Percentiles rank a stretch among this genome's conserved stretches.
Evolutionary conservation across 164 flowering plant genomes (phyloP).

Genomic region (Akebia trifoliata): DNA sequence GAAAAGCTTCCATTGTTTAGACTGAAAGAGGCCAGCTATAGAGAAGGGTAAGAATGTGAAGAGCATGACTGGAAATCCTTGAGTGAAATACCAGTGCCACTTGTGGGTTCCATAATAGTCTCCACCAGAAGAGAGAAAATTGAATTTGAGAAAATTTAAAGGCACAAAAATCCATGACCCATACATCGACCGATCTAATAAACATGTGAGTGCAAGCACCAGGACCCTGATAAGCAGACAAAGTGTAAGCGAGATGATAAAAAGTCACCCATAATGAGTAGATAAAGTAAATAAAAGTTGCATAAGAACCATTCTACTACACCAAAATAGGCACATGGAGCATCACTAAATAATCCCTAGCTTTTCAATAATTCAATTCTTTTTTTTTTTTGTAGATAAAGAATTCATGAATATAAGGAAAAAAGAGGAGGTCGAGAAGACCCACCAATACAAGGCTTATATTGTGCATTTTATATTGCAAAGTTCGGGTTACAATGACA

Average conservation of each 20-base stretch:
- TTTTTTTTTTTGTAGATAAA: too few relatives aligned
- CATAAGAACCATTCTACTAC: too few relatives aligned
- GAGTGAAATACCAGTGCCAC: constrained; percentile 95
- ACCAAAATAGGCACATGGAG: too few relatives aligned
- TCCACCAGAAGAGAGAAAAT: constrained; percentile 85
- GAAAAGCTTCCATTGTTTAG: constrained; percentile 67
- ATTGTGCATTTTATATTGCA: too few relatives aligned
- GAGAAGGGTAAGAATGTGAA: constrained; percentile 76
- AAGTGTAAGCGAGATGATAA: constrained; percentile 5
- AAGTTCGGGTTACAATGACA: too few relatives aligned
- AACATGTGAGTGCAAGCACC: constrained; percentile 52
- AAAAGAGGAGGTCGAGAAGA: too few relatives aligned
- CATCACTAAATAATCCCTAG: too few relatives aligned
- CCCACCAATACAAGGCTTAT: too few relatives aligned
- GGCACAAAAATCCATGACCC: constrained; percentile 84
- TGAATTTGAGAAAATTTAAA: constrained; percentile 84
- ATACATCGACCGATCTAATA: constrained; percentile 74
- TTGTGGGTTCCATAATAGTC: constrained; percentile 93
- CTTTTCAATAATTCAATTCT: too few relatives aligned
- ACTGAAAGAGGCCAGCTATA: constrained; percentile 46
- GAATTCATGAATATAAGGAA: too few relatives aligned
- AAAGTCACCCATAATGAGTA: not conserved
- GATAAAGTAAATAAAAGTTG: not conserved
- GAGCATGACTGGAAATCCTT: constrained; percentile 78
- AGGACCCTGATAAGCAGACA: constrained; percentile 40